Conservation (phyloP, 768 basidiomycete genomes). For the Podaxis sp. region DNA sequence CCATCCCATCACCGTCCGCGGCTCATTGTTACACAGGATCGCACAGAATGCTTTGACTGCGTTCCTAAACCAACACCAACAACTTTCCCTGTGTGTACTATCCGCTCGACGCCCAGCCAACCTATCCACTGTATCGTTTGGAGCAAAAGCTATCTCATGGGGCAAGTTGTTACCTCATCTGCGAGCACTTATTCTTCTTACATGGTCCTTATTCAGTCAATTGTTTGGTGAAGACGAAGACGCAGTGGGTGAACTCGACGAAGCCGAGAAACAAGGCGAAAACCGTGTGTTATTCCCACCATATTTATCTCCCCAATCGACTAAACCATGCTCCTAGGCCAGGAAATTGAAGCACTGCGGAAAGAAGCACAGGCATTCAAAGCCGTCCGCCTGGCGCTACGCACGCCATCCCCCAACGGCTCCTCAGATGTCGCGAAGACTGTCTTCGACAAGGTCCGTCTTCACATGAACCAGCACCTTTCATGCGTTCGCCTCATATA, state of each 20-base stretch:
- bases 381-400: constrained; percentile 60
- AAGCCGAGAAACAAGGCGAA: constrained; percentile 90
- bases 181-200: neutral
- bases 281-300: constrained; percentile 56
- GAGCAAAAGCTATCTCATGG: constrained; percentile 95
- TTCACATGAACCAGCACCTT: neutral
- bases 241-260: constrained; percentile 77
- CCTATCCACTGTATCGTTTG: constrained; percentile 99
- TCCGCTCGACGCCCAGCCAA: constrained; percentile 93
- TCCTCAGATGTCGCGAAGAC: constrained; percentile 52
- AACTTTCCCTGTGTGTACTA: constrained; percentile 96
- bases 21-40: constrained; percentile 47
- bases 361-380: constrained; percentile 88
- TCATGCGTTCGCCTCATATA: neutral
- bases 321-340: constrained; percentile 41
- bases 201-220: constrained; percentile 48
- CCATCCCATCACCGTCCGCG: neutral
- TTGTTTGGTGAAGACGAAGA: constrained; percentile 93
- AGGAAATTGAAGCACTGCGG: constrained; percentile 86
- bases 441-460: constrained; percentile 78
- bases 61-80: constrained; percentile 90
- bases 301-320: neutral
- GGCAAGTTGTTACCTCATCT: constrained; percentile 43
- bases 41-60: constrained; percentile 95
- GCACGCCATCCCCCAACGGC: constrained; percentile 16